Percentiles rank a stretch among this genome's conserved stretches.
These are phyloP conservation scores for Aspergillus fructus DNA, from an alignment of 2,329 filamentous ascomycete genomes.

Conservation along the genomic window DNA sequence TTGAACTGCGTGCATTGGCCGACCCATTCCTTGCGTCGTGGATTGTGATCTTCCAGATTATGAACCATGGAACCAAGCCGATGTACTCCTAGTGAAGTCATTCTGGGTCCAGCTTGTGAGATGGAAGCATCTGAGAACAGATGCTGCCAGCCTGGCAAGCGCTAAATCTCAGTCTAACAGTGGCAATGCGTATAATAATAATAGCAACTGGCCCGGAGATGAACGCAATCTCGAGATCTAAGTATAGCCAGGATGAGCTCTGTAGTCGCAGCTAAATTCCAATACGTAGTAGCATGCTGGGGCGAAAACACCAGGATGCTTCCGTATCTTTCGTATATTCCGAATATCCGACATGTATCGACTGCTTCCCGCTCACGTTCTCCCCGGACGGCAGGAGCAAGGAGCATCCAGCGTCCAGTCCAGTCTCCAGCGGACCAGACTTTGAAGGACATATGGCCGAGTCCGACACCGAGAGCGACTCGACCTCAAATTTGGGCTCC, in stretches of 20 bases:
- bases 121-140: neutral
- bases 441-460: neutral
- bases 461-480: neutral
- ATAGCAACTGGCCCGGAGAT: too few species aligned
- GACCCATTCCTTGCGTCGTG: conserved; percentile 6
- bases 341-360: neutral
- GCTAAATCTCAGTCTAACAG: too few species aligned
- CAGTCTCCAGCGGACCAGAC: neutral
- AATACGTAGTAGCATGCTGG: too few species aligned
- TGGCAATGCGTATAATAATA: too few species aligned
- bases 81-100: neutral
- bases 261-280: too few species aligned
- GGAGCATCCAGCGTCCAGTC: neutral
- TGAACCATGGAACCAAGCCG: neutral
- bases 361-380: neutral
- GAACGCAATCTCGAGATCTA: too few species aligned
- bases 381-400: neutral
- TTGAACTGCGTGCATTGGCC: neutral
- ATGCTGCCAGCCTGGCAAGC: neutral
- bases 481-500: neutral
- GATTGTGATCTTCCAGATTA: neutral
- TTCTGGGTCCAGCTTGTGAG: neutral
- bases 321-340: neutral
- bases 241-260: too few species aligned
- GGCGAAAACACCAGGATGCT: too few species aligned